These are phyloP conservation scores for Pleurotus giganteus DNA, from an alignment of 768 basidiomycete species.

Conservation along the genomic window DNA sequence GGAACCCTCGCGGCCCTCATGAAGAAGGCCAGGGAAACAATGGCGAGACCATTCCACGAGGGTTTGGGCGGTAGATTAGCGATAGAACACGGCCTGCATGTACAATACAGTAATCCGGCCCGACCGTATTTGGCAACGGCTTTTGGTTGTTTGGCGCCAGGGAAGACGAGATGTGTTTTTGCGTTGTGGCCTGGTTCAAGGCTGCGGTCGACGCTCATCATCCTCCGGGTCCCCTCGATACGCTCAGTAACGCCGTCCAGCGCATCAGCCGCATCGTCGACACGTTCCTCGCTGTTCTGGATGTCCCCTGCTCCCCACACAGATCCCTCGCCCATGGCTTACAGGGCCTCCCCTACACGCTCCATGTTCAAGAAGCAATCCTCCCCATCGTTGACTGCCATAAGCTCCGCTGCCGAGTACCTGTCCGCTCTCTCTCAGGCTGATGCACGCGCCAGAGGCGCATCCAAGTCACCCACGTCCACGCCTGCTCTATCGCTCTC, in stretches of 20 bases:
- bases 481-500: slow-evolving; percentile 76
- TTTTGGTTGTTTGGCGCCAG: neutral
- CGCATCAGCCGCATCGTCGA: neutral
- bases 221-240: neutral
- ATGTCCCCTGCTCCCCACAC: slow-evolving; percentile 34
- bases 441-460: slow-evolving; percentile 63
- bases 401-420: slow-evolving; percentile 57
- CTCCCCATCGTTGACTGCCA: slow-evolving; percentile 30
- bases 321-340: slow-evolving; percentile 44
- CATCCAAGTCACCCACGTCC: slow-evolving; percentile 42
- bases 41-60: neutral
- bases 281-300: neutral
- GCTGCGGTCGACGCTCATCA: slow-evolving; percentile 9
- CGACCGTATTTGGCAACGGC: neutral
- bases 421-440: slow-evolving; percentile 60
- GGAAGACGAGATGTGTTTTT: neutral
- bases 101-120: neutral
- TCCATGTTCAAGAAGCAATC: slow-evolving; percentile 49
- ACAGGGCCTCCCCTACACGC: slow-evolving; percentile 37
- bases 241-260: neutral
- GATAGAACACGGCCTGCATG: neutral
- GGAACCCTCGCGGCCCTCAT: neutral
- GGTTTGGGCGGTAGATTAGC: slow-evolving; percentile 1
- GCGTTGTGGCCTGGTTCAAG: neutral
- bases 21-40: neutral